Percentiles rank a stretch among this genome's conserved stretches.
Evolutionary conservation across 2,329 filamentous ascomycete genomes (phyloP).

Genomic region (Huntiella moniliformis): DNA sequence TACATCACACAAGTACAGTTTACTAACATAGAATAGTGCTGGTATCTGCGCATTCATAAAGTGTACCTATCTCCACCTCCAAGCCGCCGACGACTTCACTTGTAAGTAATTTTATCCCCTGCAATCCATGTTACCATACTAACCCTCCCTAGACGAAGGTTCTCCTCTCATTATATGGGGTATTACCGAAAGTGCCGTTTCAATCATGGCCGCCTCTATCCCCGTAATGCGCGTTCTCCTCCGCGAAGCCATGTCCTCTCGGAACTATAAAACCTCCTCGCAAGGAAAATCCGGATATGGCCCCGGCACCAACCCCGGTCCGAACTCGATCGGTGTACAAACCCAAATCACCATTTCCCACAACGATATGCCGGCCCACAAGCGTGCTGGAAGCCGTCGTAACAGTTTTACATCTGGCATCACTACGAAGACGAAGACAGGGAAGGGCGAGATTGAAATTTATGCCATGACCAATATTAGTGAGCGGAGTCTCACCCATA

Average conservation of each 20-base stretch:
- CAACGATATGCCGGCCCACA: background rate
- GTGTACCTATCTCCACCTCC: background rate
- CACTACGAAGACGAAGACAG: background rate
- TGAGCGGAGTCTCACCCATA: slow-evolving; percentile 7
- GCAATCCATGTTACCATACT: background rate
- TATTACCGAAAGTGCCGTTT: slow-evolving; percentile 11
- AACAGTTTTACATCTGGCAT: slow-evolving; percentile 1
- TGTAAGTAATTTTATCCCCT: background rate
- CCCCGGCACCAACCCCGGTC: background rate
- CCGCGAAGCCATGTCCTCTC: slow-evolving; percentile 10
- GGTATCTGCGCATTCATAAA: slow-evolving; percentile 9
- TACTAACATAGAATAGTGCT: background rate
- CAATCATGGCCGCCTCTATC: slow-evolving; percentile 13
- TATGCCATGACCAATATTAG: slow-evolving; percentile 11
- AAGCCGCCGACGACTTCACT: slow-evolving; percentile 7
- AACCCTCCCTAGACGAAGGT: slow-evolving; percentile 2
- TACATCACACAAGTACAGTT: background rate
- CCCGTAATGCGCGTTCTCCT: slow-evolving; percentile 11
- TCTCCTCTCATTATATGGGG: slow-evolving; percentile 12
- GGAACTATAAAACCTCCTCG: background rate
- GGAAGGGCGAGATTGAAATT: slow-evolving; percentile 7
- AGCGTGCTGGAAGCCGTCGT: background rate
- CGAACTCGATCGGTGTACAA: slow-evolving; percentile 1
- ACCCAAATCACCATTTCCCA: slow-evolving; percentile 1
- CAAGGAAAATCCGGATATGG: no score